Conservation (phyloP, 2,329 filamentous ascomycete genomes). For the Massarina eburnea region DNA sequence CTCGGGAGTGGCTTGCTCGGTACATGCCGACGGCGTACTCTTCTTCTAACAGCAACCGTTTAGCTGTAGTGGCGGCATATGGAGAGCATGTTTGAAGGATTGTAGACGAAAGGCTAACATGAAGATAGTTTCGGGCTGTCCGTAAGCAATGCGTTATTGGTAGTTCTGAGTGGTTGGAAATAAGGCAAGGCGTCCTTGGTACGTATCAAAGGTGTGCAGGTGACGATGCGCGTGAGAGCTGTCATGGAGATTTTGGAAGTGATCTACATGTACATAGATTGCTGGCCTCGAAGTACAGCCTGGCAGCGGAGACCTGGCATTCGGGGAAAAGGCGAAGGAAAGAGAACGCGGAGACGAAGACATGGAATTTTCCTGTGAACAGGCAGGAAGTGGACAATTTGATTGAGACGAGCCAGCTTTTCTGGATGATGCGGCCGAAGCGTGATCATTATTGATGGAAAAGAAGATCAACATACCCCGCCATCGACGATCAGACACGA, state of each 20-base stretch:
- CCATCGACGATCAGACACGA: conserved; percentile 1
- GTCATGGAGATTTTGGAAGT: background rate
- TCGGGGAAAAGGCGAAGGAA: too few relatives aligned
- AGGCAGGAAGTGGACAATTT: background rate
- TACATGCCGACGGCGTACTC: too few relatives aligned
- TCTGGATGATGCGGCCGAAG: background rate
- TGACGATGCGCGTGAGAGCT: background rate
- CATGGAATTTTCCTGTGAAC: background rate
- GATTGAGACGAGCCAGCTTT: background rate
- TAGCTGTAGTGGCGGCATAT: too few relatives aligned
- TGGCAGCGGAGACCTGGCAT: too few relatives aligned
- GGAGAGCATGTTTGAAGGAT: too few relatives aligned
- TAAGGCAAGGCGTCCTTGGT: background rate
- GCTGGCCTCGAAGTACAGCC: background rate
- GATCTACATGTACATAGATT: background rate
- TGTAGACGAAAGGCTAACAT: too few relatives aligned
- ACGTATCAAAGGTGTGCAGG: background rate
- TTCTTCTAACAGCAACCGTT: too few relatives aligned
- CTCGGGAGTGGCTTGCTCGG: too few relatives aligned
- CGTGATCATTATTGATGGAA: background rate
- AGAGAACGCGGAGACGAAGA: background rate
- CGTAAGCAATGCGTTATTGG: background rate
- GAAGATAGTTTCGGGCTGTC: background rate
- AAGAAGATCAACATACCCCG: conserved; percentile 1
- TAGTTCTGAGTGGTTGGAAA: background rate